phyloP scores from a whole-genome alignment of 2,329 filamentous ascomycete species.

The Ceratocystis harringtonii region DNA sequence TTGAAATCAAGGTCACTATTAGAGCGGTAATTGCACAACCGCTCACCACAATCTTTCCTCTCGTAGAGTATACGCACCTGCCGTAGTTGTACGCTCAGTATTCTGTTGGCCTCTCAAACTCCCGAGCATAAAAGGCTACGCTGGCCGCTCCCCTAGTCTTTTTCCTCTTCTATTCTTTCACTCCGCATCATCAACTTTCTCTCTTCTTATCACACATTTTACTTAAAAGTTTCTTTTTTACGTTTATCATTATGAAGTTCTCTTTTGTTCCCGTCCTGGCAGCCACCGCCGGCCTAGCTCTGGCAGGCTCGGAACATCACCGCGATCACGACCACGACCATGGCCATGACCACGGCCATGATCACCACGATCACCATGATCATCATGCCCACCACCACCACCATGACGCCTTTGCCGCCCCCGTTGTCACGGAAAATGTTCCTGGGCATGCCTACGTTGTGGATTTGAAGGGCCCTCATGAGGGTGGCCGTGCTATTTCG shows the following conservation, averaged over 20 bases:
- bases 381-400: neutral
- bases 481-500: constrained; percentile 11
- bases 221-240: constrained; percentile 1
- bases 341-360: neutral
- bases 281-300: neutral
- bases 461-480: constrained; percentile 9
- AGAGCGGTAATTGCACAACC: neutral
- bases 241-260: constrained; percentile 10
- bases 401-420: neutral
- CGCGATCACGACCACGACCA: neutral
- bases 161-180: neutral
- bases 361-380: neutral
- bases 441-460: constrained; percentile 13
- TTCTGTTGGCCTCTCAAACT: neutral
- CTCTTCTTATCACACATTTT: neutral
- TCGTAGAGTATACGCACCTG: neutral
- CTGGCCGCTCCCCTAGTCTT: neutral
- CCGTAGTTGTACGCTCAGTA: neutral
- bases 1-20: neutral
- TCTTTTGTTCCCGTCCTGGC: constrained; percentile 3
- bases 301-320: neutral
- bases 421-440: constrained; percentile 9
- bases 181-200: neutral
- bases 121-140: neutral
- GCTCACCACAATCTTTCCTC: neutral